Evolutionary conservation across 2,329 filamentous ascomycete species (phyloP), one percentile per base, ranked within the genome.

Genomic region (Daldinia eschscholtzii): DNA sequence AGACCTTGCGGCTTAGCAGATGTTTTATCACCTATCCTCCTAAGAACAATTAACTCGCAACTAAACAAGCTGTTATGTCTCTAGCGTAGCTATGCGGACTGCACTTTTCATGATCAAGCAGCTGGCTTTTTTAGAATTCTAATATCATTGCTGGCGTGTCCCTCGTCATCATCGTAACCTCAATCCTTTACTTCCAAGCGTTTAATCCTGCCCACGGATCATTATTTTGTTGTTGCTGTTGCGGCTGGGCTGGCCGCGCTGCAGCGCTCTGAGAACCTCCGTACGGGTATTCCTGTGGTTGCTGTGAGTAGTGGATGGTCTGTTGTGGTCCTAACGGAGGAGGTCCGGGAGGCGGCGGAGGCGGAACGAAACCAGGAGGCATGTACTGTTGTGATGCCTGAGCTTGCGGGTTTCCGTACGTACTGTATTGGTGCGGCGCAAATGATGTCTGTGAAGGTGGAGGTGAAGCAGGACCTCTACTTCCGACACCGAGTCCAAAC

Each of bases 281-380:
- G 44, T 73, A 73, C 4, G 62, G n/a, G 41, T 72, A 70, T 1
- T 71, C 65, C 46, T 72, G 69, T 30, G 57, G 72, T 61, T 77
- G 79, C 50, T 78, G 78, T 33, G 78, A 65, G 70, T 88, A 87
- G 70, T 89, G 86, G 30, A 88, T 85, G 9, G 87, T 90, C 77
- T 90, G 88, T 76, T 90, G 88, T 35, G 87, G 87, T 3, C 87
- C 87, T 72, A 90, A 75, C 1, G 88, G 88, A 6, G 88, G 88
- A 3, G 88, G 88, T 0, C 87, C 88, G 0, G 88, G 89, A 1
- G 88, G 88, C 1, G 88, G 89, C 6, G 89, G 88, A 2, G 89
- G 89, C 4, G 87, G 88, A 41, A 91, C 86, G 69, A 89, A 89
- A 3, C 88, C 87, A 0, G 83, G 81, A 13, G 87, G 86, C 33